Evolutionary conservation across 352 stramenopile species (phyloP).

Genomic region (Ophiocytium majus): DNA sequence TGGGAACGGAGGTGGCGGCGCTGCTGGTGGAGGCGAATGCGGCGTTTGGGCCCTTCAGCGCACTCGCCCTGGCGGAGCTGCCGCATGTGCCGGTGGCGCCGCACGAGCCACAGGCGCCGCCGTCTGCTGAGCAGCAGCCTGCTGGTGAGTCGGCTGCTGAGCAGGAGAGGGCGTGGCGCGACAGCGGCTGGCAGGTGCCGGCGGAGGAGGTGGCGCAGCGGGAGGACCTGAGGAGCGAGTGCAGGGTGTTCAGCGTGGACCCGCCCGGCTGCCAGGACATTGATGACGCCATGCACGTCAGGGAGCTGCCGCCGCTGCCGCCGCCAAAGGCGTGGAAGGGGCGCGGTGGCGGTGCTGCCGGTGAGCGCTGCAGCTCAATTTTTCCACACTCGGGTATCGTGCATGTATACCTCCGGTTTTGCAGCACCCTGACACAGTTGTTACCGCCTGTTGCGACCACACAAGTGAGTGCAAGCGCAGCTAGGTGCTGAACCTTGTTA

Average conservation of each 20-base stretch:
- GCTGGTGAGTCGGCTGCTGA: conserved; percentile 3
- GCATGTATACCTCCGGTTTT: too few relatives aligned
- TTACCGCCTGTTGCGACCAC: too few relatives aligned
- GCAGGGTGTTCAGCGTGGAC: conserved; percentile 78
- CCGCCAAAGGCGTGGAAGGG: too few relatives aligned
- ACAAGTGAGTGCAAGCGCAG: too few relatives aligned
- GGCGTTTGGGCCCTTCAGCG: conserved; percentile 75
- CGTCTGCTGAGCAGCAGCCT: neutral
- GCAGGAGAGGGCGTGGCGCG: conserved; percentile 40
- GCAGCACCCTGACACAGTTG: too few relatives aligned
- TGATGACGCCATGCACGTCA: conserved; percentile 81
- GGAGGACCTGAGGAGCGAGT: conserved; percentile 70
- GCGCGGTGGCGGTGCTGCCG: too few relatives aligned
- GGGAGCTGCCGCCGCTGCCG: conserved; percentile 57
- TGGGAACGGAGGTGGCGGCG: conserved; percentile 70
- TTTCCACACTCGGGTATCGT: too few relatives aligned
- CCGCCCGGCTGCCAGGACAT: conserved; percentile 78
- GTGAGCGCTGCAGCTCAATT: neutral
- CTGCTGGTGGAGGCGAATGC: conserved; percentile 76
- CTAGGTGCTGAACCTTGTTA: too few relatives aligned
- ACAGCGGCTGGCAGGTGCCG: conserved; percentile 71
- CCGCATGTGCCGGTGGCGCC: conserved; percentile 69
- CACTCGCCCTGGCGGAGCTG: conserved; percentile 74
- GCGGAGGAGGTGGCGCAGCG: conserved; percentile 62
- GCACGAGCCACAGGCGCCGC: conserved; percentile 61